Base-by-base conservation (phyloP, 257 asterid genomes). In the Nicotiana noctiflora region DNA sequence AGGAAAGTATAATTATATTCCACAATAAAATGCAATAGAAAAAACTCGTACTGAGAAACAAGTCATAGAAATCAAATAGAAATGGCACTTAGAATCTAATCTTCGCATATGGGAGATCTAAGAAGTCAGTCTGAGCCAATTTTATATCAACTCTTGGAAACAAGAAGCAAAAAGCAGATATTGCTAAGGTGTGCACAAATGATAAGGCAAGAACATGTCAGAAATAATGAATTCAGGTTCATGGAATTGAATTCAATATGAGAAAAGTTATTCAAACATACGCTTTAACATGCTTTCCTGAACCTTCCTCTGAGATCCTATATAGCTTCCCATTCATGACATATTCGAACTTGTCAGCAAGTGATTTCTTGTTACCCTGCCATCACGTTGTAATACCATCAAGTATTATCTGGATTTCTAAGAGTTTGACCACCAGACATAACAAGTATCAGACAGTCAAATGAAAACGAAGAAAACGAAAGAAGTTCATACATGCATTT, bases 271-370 rank as follows among this genome's bases (percentile, higher is more conserved):
- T 27, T 29, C 67, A 84, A 76, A 84, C 97, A 3, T 91, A 91
- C 97, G 96, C 97, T 90, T 90, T 91, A 60, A 84, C 92, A 51
- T 88, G 91, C 82, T 83, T 82, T 53, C 87, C 86, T 75, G 83
- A 81, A 37, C 89, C 81, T 75, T 91, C 93, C 87, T 94, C 97
- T 0, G 94, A 86, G 81, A 94, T 89, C 82, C 90, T 89, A 89
- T 94, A 93, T 55, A 94, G 72, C 81, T 93, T 94, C 72, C 98
- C 97, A 76, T 90, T 96, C 97, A 94, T 94, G 74, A 93, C 97
- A 76, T 94, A 94, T 80, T 94, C 98, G 25, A 87, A 94, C 84
- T 90, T 85, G 82, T 94, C 98, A 29, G 97, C 98, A 51, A 93
- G 92, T 67, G 98, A 90, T 82, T 90, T 94, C 89, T 84, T 87